Base-by-base conservation (phyloP, 768 basidiomycete genomes). In the Baorangia bicolor region DNA sequence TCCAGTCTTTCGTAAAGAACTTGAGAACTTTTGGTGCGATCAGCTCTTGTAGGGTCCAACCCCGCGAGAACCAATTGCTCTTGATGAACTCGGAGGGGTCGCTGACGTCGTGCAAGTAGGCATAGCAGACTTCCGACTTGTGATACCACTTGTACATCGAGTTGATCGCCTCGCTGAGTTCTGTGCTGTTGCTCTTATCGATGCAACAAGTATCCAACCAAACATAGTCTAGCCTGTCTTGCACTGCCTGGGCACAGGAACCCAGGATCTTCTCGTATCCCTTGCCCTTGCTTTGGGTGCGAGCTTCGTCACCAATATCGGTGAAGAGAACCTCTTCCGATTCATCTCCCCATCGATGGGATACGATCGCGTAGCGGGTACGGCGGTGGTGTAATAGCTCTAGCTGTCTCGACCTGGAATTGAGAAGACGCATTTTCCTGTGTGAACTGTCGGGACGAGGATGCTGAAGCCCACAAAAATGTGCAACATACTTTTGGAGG, bases 151-250 rank as follows among this genome's bases (percentile, higher is more conserved):
- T 57, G 59, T 65, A 74, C 69, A 74, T 73, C 16, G 68, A 53
- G 33, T 69, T 67, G 51, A 73, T 69, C 20, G 73, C 63, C 39
- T 73, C 64, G 27, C 37, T 27, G 18, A 74, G 63, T 35, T 73
- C 73, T 2, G 66, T 53, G 49, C 54, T 67, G 49, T 58, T 71
- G 37, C 30, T 38, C 57, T 53, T 68, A 48, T 73, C 51, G 49
- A 74, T 71, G 43, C 73, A 73, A 28, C 64, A 72, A 0, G 71
- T 73, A n/a, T 74, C 66, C 48, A 70, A 27, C 71, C 71, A 74
- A 23, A 72, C 53, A 42, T 68, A 66, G 16, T 25, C n/a, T 30
- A 65, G 27, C 0, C 37, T 34, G 10, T 72, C 59, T 13, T 28
- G 23, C 18, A 7, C 1, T 27, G 69, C 68, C 51, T 60, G 62